Evolutionary conservation across 768 basidiomycete genomes (phyloP), one percentile per base, ranked within the genome.

Genomic region (Tricholomella constricta): DNA sequence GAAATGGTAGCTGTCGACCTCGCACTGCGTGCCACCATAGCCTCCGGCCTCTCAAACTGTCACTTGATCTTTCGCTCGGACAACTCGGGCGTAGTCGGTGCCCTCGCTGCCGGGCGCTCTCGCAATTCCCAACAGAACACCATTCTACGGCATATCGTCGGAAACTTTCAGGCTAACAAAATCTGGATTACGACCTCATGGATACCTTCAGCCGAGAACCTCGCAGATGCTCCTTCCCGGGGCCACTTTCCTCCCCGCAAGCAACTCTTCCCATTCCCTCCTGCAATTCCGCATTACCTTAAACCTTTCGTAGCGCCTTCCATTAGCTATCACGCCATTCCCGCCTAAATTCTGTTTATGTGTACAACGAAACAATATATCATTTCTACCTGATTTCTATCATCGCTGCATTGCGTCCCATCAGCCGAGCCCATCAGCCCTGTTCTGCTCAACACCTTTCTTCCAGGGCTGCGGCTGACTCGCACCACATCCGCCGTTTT

Each of bases 1-100:
- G 75, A 78, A 51, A 72, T 76, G 62, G 63, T 75, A 2, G 76
- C 72, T 0, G 61, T 74, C 4, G 75, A 77, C 51, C 52, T 77
- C 0, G 74, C 71, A 1, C 23, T 73, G 0, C 57, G 61, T 3
- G 59, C 69, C 0, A 48, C 72, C 3, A 51, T 72, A 4, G 51
- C 64, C 0, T 40, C 53, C 0, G 61, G 63, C 2, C 55, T 61
- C 14, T 31, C 19, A 0, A 48, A 70, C 19, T 54, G 55, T 7
- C 69, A 75, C 17, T 42, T 75, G 2, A 12, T 56, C 0, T 55
- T 78, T 2, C 59, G 55, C 20, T 75, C 72, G 0, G 69, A 78
- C 52, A 74, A 77, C 42, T 38, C 64, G 37, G 76, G 74, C 1
- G 67, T 73, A 0, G 63, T 69, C 2, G 51, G 61, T 14, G 61